phyloP scores from a whole-genome alignment of 306 rosid species.

The Lupinus albus region DNA sequence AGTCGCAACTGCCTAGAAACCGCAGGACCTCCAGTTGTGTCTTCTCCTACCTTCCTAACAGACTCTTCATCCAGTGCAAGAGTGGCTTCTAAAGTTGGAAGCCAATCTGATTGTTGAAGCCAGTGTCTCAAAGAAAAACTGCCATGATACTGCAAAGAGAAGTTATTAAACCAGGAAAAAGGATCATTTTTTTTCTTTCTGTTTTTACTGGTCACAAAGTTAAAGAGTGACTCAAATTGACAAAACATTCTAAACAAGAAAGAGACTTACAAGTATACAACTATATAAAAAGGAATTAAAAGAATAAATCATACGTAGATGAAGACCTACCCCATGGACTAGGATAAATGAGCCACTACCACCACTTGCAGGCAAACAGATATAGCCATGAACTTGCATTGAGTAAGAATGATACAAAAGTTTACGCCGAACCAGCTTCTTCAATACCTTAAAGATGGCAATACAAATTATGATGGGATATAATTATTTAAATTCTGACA shows the following conservation, averaged over 20 bases:
- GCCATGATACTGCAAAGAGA: conserved; percentile 79
- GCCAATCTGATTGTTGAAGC: conserved; percentile 98
- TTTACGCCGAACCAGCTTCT: conserved; percentile 76
- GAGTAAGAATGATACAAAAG: conserved; percentile 95
- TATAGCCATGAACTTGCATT: conserved; percentile 93
- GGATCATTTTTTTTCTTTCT: no score
- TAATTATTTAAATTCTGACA: neutral
- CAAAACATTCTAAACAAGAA: conserved; percentile 23
- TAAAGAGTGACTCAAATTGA: conserved; percentile 16
- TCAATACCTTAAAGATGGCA: conserved; percentile 63
- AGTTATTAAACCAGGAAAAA: conserved; percentile 13
- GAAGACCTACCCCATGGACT: conserved; percentile 84
- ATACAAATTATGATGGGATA: conserved; percentile 21
- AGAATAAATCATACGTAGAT: conserved; percentile 29
- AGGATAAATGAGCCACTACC: conserved; percentile 71
- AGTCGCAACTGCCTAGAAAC: conserved; percentile 83
- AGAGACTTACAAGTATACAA: neutral
- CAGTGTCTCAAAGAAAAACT: conserved; percentile 97
- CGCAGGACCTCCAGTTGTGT: conserved; percentile 88
- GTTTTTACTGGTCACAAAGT: conserved; percentile 11
- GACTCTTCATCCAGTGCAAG: conserved; percentile 96
- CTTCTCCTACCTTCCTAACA: conserved; percentile 90
- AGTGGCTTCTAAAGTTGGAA: conserved; percentile 95
- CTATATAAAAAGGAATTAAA: conserved; percentile 28
- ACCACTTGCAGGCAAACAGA: conserved; percentile 62